Evolutionary conservation across 2,329 filamentous ascomycete genomes (phyloP), one percentile per base, ranked within the genome.

Genomic region (Aspergillus caelatus): DNA sequence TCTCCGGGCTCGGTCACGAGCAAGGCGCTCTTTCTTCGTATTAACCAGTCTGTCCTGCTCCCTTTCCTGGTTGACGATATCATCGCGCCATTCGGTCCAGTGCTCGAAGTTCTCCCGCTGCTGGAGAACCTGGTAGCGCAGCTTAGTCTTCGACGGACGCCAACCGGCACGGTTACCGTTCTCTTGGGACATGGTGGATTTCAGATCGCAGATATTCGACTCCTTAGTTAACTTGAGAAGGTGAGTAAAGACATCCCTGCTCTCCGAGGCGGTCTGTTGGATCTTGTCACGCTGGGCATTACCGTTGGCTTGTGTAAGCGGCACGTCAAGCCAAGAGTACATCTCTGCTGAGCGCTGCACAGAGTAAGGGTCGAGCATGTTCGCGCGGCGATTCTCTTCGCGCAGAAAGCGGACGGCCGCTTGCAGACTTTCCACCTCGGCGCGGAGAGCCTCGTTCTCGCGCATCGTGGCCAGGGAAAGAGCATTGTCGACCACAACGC

Each of bases 71-170:
- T 71, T 64, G 26, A 76, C 77, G 57, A 81, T 76, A 26, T 80
- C 79, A 30, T 79, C 73, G 59, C 75, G 75, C 79, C 79, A 80
- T 69, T 80, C 78, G 19, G 76, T 72, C 79, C 81, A 82, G 61
- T 78, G 78, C 65, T 82, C 79, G 65, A 80, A 80, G 54, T 81
- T 75, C 64, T 82, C 80, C 39, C 80, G 78, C 58, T 81, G 80
- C 45, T 77, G 76, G 8, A 82, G 76, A 6, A 80, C 74, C 62
- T 79, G 78, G 66, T 81, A 82, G 11, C 77, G 73, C 21, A 79
- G 75, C 32, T 79, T 80, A 23, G 78, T 75, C 58, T 80, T 80
- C 4, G 76, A 69, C 9, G 80, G 77, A 26, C 80, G 77, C 79
- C 80, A 81, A 26, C 72, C 68, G 14, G 71, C 68, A 55, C 76